Percentiles rank a stretch among this genome's conserved stretches.
Conservation (phyloP, 306 rosid genomes). For the Ormosia semicastrata region DNA sequence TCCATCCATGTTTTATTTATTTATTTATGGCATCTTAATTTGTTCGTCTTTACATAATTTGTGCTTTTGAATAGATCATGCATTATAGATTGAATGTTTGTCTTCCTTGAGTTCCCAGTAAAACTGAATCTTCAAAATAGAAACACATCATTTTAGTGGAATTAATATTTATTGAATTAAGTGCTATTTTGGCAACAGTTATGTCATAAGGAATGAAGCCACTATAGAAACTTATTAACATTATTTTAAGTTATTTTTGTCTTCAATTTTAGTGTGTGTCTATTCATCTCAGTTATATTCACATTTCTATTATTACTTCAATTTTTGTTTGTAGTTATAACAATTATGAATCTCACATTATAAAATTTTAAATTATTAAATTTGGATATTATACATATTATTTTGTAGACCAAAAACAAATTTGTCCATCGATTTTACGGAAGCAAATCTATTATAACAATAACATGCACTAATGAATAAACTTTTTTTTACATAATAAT, state of each 20-base stretch:
- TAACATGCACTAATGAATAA: too few species aligned
- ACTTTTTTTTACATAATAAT: too few species aligned
- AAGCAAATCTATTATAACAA: too few species aligned
- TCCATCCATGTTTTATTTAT: background rate
- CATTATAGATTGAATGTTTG: background rate
- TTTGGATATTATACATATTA: too few species aligned
- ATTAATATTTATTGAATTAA: background rate
- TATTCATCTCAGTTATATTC: background rate
- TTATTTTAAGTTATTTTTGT: background rate
- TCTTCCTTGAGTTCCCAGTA: background rate
- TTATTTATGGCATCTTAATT: background rate
- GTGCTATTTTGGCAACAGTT: background rate
- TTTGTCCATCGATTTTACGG: too few species aligned
- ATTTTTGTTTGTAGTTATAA: too few species aligned
- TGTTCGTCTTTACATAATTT: background rate
- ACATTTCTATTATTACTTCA: too few species aligned
- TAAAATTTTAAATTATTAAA: too few species aligned
- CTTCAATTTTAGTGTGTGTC: background rate
- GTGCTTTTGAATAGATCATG: conserved; percentile 3
- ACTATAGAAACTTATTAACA: background rate
- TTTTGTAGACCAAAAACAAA: too few species aligned
- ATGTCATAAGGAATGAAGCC: background rate
- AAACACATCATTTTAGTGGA: background rate
- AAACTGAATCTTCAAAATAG: conserved; percentile 6
- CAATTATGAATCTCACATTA: too few species aligned